phyloP scores from a whole-genome alignment of 1,139 yeast species.

The Blastobotrys malaysiensis region DNA sequence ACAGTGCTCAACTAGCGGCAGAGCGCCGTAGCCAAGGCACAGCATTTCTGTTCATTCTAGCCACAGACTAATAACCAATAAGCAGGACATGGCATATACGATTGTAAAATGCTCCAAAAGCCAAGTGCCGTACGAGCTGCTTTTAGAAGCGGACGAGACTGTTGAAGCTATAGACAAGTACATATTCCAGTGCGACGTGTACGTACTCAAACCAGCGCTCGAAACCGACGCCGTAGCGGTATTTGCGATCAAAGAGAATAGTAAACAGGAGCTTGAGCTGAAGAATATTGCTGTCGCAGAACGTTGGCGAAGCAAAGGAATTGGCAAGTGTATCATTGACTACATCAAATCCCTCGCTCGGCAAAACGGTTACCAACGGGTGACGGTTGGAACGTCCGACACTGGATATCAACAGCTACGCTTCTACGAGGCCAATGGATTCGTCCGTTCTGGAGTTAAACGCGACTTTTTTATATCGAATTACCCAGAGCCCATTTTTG shows the following conservation, averaged over 20 bases:
- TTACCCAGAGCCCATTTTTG: constrained; percentile 8
- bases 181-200: constrained; percentile 5
- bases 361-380: background rate
- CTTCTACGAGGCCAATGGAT: constrained; percentile 8
- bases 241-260: constrained; percentile 2
- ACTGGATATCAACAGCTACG: constrained; percentile 7
- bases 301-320: background rate
- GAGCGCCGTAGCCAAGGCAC: background rate
- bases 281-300: constrained; percentile 10
- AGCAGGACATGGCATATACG: background rate
- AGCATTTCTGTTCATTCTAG: no score
- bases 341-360: background rate
- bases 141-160: constrained; percentile 8
- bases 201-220: background rate
- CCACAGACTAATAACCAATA: no score
- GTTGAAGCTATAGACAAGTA: constrained; percentile 8
- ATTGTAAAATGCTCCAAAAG: background rate
- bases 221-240: constrained; percentile 2
- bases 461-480: constrained; percentile 4
- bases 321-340: background rate
- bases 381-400: constrained; percentile 7
- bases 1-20: background rate
- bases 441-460: constrained; percentile 5
- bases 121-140: constrained; percentile 4
- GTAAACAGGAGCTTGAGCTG: constrained; percentile 4